Evolutionary conservation across 345 rosid species (phyloP).

Genomic region (Anastatica hierochuntica): DNA sequence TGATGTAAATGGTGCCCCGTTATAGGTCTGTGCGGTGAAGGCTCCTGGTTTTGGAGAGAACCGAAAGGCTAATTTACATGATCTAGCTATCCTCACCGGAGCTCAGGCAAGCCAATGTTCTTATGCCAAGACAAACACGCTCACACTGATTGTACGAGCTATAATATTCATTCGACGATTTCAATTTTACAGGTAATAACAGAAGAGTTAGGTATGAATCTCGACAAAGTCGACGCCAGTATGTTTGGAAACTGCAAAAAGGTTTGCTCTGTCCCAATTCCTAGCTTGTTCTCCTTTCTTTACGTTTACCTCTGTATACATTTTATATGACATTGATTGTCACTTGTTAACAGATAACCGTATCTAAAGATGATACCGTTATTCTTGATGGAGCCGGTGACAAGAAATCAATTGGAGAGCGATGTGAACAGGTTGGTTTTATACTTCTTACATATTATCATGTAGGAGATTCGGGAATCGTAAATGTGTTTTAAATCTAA

Average conservation of each 20-base stretch:
- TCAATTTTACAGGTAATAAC: conserved; percentile 55
- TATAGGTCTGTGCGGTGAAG: conserved; percentile 84
- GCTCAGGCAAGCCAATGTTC: conserved; percentile 49
- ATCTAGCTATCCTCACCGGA: conserved; percentile 86
- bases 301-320: not conserved
- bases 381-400: conserved; percentile 96
- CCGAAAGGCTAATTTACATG: conserved; percentile 73
- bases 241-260: conserved; percentile 93
- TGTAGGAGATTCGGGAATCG: not conserved
- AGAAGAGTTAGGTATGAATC: conserved; percentile 91
- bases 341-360: conserved; percentile 36
- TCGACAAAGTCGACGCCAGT: conserved; percentile 71
- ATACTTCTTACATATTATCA: not conserved
- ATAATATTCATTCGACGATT: not conserved
- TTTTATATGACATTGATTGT: not conserved
- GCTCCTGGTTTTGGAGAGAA: conserved; percentile 99
- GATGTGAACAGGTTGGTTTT: conserved; percentile 72
- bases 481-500: not conserved
- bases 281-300: not conserved
- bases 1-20: conserved; percentile 3
- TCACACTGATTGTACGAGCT: not conserved
- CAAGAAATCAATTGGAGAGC: conserved; percentile 72
- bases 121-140: not conserved
- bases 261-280: conserved; percentile 29
- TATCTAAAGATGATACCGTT: conserved; percentile 89